Evolutionary conservation across 2,329 filamentous ascomycete species (phyloP), one percentile per base, ranked within the genome.

Genomic region (Orbilia blumenaviensis): DNA sequence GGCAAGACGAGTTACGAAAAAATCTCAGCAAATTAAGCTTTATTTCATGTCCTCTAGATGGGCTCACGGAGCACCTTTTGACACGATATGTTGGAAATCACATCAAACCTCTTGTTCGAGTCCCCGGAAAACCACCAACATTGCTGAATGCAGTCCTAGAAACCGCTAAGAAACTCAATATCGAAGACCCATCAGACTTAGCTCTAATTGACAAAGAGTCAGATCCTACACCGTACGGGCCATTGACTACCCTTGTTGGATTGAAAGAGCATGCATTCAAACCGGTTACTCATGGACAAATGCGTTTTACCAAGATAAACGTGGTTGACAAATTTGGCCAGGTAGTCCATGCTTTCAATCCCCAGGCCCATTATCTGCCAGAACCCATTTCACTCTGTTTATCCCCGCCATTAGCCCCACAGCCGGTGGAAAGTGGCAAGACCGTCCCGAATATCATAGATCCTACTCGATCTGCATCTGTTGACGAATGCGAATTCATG

Each of bases 291-390:
- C 86, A 87, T 77, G 85, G 86, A 0, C 86, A 87, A 76, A 80
- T 86, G 21, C 77, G 79, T 8, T 84, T 86, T 75, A 81, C 81
- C 1, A 85, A 86, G 75, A 66, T 87, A 44, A 85, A 85, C 77
- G 82, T 86, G 44, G 80, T 86, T 29, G 85, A 86, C 80, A 86
- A 86, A 77, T 86, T 86, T 50, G 85, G 85, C 0, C 85, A 86
- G 56, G 79, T 80, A 9, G 58, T 85, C 16, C 9, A 18, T n/a
- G 3, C n/a, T 18, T n/a, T n/a, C n/a, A n/a, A n/a, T n/a, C n/a
- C n/a, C n/a, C n/a, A n/a, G n/a, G n/a, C n/a, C n/a, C n/a, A n/a
- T n/a, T n/a, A n/a, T n/a, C 14, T 18, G 23, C 16, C 41, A 44
- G 36, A 38, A 14, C n/a, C n/a, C 36, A 38, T 38, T 7, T n/a